A percentile compares a stretch with the other conserved stretches of the same genome.
phyloP scores from a whole-genome alignment of 306 rosid genomes.

The Medicago ruthenica region DNA sequence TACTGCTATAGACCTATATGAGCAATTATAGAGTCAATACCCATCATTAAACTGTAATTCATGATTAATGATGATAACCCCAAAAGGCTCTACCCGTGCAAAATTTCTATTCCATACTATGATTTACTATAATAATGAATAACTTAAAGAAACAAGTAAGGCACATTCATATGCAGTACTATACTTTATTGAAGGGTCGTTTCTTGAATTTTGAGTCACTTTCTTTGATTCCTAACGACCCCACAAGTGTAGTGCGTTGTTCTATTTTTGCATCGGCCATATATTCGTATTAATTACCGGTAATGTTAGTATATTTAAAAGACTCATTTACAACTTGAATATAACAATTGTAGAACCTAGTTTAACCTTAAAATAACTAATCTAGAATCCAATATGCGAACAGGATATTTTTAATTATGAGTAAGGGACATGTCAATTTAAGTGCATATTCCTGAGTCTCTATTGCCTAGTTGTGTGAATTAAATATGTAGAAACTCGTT shows the following conservation, averaged over 20 bases:
- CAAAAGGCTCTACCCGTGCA: slow-evolving; percentile 47
- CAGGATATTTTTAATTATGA: not conserved
- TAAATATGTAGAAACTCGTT: not conserved
- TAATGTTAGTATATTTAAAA: not conserved
- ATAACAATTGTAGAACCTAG: slow-evolving; percentile 3
- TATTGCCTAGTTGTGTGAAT: not conserved
- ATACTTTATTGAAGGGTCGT: slow-evolving; percentile 43
- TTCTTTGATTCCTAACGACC: slow-evolving; percentile 48
- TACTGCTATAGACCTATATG: slow-evolving; percentile 24
- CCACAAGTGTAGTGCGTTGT: slow-evolving; percentile 50
- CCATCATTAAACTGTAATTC: slow-evolving; percentile 31
- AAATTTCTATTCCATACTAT: not conserved
- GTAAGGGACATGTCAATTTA: not conserved
- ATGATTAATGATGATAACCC: slow-evolving; percentile 19
- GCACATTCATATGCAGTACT: slow-evolving; percentile 35
- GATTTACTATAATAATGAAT: slow-evolving; percentile 20
- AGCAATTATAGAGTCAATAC: slow-evolving; percentile 36
- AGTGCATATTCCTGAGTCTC: not conserved
- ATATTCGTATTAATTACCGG: not conserved
- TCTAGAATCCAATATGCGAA: slow-evolving; percentile 17
- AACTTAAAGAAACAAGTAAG: slow-evolving; percentile 20
- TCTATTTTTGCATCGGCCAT: slow-evolving; percentile 37
- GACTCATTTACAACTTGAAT: not conserved
- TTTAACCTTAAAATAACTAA: slow-evolving; percentile 13
- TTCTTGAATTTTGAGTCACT: slow-evolving; percentile 51